These are phyloP conservation scores for Acanthamoeba sp. DNA, from an alignment of 208 protist genomes.

Conservation along the genomic window DNA sequence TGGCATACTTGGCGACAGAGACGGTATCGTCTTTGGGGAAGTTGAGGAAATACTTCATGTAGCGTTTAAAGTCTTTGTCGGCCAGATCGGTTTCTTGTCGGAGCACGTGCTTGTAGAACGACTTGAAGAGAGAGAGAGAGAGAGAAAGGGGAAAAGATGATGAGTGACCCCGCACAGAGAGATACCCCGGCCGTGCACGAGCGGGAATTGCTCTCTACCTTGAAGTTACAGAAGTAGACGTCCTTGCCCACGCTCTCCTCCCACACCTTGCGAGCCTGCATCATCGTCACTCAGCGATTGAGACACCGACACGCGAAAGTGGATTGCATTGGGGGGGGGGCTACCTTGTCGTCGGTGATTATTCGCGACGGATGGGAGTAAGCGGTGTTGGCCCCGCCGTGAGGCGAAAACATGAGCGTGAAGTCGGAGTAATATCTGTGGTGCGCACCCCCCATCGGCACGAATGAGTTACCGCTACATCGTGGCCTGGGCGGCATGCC, in stretches of 20 bases:
- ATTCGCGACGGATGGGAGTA: slow-evolving; percentile 45
- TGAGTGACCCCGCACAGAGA: too few species aligned
- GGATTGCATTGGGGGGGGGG: not conserved
- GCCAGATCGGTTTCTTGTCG: slow-evolving; percentile 13
- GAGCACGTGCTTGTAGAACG: slow-evolving; percentile 42
- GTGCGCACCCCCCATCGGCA: not conserved
- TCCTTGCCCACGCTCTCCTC: slow-evolving; percentile 58
- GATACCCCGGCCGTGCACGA: too few species aligned
- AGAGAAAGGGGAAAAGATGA: not conserved
- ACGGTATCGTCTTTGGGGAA: slow-evolving; percentile 60
- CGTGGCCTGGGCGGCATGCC: too few species aligned
- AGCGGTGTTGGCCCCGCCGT: not conserved
- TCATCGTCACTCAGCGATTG: not conserved
- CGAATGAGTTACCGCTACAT: not conserved
- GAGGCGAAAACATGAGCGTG: slow-evolving; percentile 47
- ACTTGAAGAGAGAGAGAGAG: not conserved
- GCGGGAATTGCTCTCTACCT: not conserved
- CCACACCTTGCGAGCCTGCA: slow-evolving; percentile 37
- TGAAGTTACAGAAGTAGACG: slow-evolving; percentile 55
- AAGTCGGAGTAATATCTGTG: slow-evolving; percentile 40
- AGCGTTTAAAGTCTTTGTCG: slow-evolving; percentile 35
- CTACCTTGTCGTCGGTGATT: slow-evolving; percentile 43
- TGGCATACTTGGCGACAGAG: slow-evolving; percentile 48
- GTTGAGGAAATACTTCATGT: slow-evolving; percentile 70
- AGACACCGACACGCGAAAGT: not conserved